phyloP scores from a whole-genome alignment of 2,329 filamentous ascomycete species.

The Ascochyta lentis region DNA sequence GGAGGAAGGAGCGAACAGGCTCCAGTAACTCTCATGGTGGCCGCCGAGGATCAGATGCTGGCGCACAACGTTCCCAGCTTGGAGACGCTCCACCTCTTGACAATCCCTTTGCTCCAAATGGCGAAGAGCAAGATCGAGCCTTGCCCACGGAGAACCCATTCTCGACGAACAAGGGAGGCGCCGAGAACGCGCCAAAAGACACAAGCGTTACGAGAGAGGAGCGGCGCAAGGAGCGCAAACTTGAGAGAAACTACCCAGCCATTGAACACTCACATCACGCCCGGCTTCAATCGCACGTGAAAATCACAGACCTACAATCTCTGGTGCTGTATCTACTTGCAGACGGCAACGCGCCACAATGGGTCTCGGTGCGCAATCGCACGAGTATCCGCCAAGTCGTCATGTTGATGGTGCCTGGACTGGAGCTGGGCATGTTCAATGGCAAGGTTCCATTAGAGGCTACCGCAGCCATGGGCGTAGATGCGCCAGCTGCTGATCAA shows the following conservation, averaged over 20 bases:
- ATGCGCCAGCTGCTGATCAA: slow-evolving; percentile 6
- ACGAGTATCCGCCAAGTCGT: slow-evolving; percentile 74
- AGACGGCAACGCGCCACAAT: slow-evolving; percentile 66
- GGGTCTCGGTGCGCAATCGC: slow-evolving; percentile 66
- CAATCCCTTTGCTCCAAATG: slow-evolving; percentile 28
- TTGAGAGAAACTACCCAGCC: slow-evolving; percentile 44
- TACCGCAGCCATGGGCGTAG: not conserved
- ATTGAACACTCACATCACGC: slow-evolving; percentile 61
- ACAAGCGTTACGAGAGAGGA: slow-evolving; percentile 25
- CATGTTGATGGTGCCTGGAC: slow-evolving; percentile 86
- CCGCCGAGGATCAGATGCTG: slow-evolving; percentile 10
- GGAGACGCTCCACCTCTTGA: not conserved
- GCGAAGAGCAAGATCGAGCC: slow-evolving; percentile 14
- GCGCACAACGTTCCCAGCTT: not conserved
- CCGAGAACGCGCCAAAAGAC: slow-evolving; percentile 7
- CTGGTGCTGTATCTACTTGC: slow-evolving; percentile 66
- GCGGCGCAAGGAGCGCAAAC: slow-evolving; percentile 40
- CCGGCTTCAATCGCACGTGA: slow-evolving; percentile 62
- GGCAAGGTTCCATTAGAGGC: slow-evolving; percentile 48
- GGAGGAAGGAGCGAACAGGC: slow-evolving; percentile 26
- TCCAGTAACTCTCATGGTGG: slow-evolving; percentile 6
- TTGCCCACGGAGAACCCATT: slow-evolving; percentile 29
- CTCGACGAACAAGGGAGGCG: slow-evolving; percentile 16
- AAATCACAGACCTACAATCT: slow-evolving; percentile 64
- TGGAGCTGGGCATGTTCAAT: slow-evolving; percentile 90